Evolutionary conservation across 805 yeast genomes (phyloP), one percentile per base, ranked within the genome.

Genomic region (Ogataea philodendri): DNA sequence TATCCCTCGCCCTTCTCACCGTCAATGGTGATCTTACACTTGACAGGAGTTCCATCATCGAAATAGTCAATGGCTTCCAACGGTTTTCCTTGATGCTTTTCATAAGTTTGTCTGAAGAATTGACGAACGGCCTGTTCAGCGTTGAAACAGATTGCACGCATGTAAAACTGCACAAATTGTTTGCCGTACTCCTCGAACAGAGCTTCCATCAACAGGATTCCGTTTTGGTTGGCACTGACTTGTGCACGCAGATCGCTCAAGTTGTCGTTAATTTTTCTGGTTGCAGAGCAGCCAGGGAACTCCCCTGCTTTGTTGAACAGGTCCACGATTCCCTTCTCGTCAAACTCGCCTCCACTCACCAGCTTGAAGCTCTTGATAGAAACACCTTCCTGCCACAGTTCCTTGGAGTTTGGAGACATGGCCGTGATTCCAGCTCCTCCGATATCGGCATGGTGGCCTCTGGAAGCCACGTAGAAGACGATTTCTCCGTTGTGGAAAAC

Each of bases 401-500:
- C 66, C 48, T 68, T 69, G 9, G 79, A 70, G 44, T 70, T 65
- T 7, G 78, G 74, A 17, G 76, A 71, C 68, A 72, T 71, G 1
- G 74, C 66, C 4, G 77, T 77, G 16, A 76, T 74, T 30, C 74
- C 65, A 32, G 72, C 67, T n/a, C 76, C 73, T 26, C 79, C 79
- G 45, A 74, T 73, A 44, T 74, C 79, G 20, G 78, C 74, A 52
- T 74, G 79, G 54, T 74, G 79, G n/a, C 77, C 79, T 35, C 79
- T 56, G 5, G 76, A 66, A 3, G 79, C 79, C 18, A 72, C 70
- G 61, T 72, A 74, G 46, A 72, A 73, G 11, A 69, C 64, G 7
- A 70, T 63, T 20, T 65, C 55, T 21, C 57, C 57, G 15, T 67
- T 59, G 37, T 63, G 55, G 41, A 69, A 62, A 1, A 74, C 77